phyloP scores from a whole-genome alignment of 148 eudicot species.

The Nyssa sinensis region DNA sequence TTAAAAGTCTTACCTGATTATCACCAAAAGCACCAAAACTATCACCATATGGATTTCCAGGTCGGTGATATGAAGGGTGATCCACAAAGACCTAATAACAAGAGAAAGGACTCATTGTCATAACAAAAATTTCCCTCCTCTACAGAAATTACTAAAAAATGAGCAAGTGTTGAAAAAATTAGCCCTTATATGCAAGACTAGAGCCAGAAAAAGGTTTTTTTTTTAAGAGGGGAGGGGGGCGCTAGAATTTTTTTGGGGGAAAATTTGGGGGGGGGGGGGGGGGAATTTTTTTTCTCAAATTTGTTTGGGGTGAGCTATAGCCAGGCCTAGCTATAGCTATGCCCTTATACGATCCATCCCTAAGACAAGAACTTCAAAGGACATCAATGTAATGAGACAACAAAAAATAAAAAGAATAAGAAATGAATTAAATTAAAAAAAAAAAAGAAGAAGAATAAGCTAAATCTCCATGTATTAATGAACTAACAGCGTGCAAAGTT shows the following conservation, averaged over 20 bases:
- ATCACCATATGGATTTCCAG: constrained; percentile 98
- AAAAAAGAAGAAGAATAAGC: neutral
- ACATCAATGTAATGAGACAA: neutral
- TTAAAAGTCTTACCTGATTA: constrained; percentile 61
- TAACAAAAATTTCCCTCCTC: neutral
- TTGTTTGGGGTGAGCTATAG: no score
- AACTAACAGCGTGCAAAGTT: constrained; percentile 1
- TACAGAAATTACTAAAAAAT: neutral
- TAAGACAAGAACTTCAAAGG: neutral
- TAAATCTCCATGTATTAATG: neutral
- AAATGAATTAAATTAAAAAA: neutral
- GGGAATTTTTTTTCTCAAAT: no score
- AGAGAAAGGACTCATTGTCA: constrained; percentile 4
- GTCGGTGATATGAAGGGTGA: constrained; percentile 91
- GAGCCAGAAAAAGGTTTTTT: neutral
- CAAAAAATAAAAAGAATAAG: no score
- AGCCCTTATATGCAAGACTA: no score
- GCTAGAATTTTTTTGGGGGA: no score
- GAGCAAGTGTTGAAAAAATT: no score
- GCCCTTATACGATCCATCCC: no score
- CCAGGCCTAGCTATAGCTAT: no score
- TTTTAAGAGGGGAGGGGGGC: no score
- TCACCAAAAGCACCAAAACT: constrained; percentile 88
- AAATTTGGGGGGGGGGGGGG: no score
- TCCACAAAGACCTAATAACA: constrained; percentile 82